phyloP scores from a whole-genome alignment of 1,139 yeast species.

The Sugiyamaella japonica region DNA sequence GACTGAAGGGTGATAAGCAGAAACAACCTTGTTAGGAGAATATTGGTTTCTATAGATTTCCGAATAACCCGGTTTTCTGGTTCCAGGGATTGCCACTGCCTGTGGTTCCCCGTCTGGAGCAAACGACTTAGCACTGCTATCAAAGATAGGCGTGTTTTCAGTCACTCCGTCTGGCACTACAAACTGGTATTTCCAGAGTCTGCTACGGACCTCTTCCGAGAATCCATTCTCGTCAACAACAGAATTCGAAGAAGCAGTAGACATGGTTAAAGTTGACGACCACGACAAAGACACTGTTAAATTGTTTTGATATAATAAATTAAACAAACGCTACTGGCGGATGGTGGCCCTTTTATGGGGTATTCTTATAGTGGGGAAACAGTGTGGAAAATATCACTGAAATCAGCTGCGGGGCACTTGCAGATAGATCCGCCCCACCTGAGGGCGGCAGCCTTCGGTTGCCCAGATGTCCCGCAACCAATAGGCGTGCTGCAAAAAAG shows the following conservation, averaged over 20 bases:
- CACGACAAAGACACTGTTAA: no score
- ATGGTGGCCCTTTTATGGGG: neutral
- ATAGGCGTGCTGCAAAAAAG: no score
- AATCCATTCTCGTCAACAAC: slow-evolving; percentile 17
- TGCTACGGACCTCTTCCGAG: slow-evolving; percentile 22
- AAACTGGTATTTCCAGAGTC: slow-evolving; percentile 19
- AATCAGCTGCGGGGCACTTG: neutral
- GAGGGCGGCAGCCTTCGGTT: neutral
- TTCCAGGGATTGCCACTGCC: slow-evolving; percentile 49
- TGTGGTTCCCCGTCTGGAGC: slow-evolving; percentile 31
- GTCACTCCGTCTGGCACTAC: slow-evolving; percentile 13
- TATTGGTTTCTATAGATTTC: slow-evolving; percentile 52
- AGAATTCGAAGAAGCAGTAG: neutral
- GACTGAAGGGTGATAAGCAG: slow-evolving; percentile 52
- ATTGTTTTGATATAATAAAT: no score
- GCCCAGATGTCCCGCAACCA: neutral
- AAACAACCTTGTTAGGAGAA: slow-evolving; percentile 44
- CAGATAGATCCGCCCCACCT: neutral
- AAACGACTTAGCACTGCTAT: slow-evolving; percentile 7
- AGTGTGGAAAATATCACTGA: neutral
- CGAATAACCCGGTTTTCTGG: slow-evolving; percentile 53
- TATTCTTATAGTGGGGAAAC: neutral
- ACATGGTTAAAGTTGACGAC: no score
- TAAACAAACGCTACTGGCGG: neutral
- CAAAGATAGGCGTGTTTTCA: slow-evolving; percentile 11